phyloP scores from a whole-genome alignment of 2,329 filamentous ascomycete species.

The Dichotomopilus funicola region DNA sequence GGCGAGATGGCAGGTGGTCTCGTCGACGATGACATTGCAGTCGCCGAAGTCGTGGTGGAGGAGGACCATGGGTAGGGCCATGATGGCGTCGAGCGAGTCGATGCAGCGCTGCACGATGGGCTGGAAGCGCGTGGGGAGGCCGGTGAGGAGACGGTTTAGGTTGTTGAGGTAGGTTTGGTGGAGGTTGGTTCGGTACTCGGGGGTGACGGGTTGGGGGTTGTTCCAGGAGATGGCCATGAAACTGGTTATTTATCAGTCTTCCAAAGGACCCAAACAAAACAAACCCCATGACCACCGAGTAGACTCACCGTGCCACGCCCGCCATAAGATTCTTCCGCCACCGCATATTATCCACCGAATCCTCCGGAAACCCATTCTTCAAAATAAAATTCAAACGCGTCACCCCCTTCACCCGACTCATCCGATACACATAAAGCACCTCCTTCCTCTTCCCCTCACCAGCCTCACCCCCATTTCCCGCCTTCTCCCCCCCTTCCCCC shows the following conservation, averaged over 20 bases:
- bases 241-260: not conserved
- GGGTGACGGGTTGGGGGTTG: conserved; percentile 26
- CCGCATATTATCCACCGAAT: conserved; percentile 28
- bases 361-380: conserved; percentile 29
- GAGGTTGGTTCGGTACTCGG: conserved; percentile 24
- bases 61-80: conserved; percentile 36
- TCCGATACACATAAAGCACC: not conserved
- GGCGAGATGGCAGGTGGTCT: conserved; percentile 30
- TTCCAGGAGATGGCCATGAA: conserved; percentile 27
- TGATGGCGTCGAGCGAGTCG: conserved; percentile 27
- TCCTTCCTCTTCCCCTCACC: not conserved
- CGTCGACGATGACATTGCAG: conserved; percentile 36
- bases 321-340: conserved; percentile 31
- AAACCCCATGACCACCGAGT: not conserved
- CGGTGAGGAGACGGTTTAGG: conserved; percentile 28
- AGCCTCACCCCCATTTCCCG: too few relatives aligned
- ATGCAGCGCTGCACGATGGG: conserved; percentile 28
- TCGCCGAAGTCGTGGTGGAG: conserved; percentile 33
- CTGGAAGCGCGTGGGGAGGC: conserved; percentile 32
- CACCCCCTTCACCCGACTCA: not conserved
- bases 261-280: too few relatives aligned
- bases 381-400: conserved; percentile 22
- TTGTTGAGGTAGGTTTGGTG: conserved; percentile 27
- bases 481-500: not conserved
- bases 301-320: conserved; percentile 28